These are phyloP conservation scores for Cutaneotrichosporon sp. DNA, from an alignment of 1,284 basidiomycete genomes.

Conservation along the genomic window DNA sequence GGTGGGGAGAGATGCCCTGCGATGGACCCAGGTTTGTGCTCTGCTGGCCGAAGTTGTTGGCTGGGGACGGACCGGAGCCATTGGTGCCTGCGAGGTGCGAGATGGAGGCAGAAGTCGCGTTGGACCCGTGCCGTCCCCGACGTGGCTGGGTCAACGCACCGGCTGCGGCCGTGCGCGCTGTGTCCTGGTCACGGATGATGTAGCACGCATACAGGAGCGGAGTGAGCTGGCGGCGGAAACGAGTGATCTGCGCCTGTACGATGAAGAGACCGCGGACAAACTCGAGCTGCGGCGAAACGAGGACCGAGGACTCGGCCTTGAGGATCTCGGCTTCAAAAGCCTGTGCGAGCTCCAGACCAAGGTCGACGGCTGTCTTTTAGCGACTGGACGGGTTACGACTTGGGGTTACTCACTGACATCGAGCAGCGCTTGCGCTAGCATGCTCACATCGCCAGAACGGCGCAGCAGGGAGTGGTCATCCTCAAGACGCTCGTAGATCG, in stretches of 20 bases:
- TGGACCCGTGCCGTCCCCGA: neutral
- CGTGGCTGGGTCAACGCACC: slow-evolving; percentile 8
- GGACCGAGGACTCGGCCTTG: slow-evolving; percentile 44
- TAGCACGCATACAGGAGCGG: slow-evolving; percentile 43
- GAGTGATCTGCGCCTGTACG: slow-evolving; percentile 47
- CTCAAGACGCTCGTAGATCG: slow-evolving; percentile 44
- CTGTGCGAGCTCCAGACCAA: slow-evolving; percentile 44
- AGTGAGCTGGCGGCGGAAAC: slow-evolving; percentile 41
- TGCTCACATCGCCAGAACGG: slow-evolving; percentile 44
- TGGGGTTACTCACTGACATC: slow-evolving; percentile 36
- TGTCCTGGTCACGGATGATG: slow-evolving; percentile 46
- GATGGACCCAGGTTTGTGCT: neutral
- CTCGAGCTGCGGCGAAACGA: slow-evolving; percentile 46
- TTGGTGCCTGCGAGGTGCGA: neutral
- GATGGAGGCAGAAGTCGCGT: neutral
- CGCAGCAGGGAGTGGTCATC: slow-evolving; percentile 44
- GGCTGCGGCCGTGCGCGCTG: slow-evolving; percentile 37
- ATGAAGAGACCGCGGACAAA: slow-evolving; percentile 48
- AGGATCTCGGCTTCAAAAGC: slow-evolving; percentile 48
- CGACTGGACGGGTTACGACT: neutral
- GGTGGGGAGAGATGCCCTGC: neutral
- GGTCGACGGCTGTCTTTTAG: slow-evolving; percentile 35
- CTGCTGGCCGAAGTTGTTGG: neutral
- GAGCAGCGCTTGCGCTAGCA: slow-evolving; percentile 47
- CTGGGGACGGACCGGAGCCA: neutral